Conservation (phyloP, 2,329 filamentous ascomycete genomes). For the Clonostachys byssicola region DNA sequence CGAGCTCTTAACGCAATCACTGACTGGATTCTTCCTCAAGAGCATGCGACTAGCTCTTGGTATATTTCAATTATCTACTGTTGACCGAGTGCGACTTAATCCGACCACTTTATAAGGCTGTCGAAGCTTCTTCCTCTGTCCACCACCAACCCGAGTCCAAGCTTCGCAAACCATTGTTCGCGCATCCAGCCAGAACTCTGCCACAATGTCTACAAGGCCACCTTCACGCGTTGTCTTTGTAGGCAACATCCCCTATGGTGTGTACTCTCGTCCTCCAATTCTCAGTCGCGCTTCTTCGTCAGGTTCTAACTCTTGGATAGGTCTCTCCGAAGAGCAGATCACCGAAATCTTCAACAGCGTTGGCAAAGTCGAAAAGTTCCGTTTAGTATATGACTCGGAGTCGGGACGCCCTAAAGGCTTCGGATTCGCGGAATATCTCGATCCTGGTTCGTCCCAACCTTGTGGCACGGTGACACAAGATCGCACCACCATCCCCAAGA, state of each 20-base stretch:
- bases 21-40: no score
- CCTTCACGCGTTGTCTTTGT: conserved; percentile 79
- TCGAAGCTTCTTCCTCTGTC: no score
- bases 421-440: conserved; percentile 93
- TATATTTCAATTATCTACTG: no score
- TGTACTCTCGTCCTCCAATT: conserved; percentile 7
- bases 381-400: conserved; percentile 92
- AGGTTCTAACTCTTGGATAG: conserved; percentile 38
- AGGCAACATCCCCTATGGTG: conserved; percentile 81
- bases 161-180: no score
- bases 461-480: not conserved
- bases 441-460: conserved; percentile 58
- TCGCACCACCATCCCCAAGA: not conserved
- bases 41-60: no score
- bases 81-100: no score
- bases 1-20: no score
- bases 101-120: no score
- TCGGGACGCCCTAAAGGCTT: conserved; percentile 94
- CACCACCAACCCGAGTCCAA: no score
- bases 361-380: conserved; percentile 87
- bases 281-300: not conserved
- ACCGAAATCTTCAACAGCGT: conserved; percentile 88
- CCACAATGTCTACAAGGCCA: conserved; percentile 65
- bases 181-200: not conserved
- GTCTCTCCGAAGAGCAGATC: conserved; percentile 93